A percentile compares a stretch with the other conserved stretches of the same genome.
phyloP scores from a whole-genome alignment of 495 filamentous ascomycete species.

The Articulospora tetracladia region DNA sequence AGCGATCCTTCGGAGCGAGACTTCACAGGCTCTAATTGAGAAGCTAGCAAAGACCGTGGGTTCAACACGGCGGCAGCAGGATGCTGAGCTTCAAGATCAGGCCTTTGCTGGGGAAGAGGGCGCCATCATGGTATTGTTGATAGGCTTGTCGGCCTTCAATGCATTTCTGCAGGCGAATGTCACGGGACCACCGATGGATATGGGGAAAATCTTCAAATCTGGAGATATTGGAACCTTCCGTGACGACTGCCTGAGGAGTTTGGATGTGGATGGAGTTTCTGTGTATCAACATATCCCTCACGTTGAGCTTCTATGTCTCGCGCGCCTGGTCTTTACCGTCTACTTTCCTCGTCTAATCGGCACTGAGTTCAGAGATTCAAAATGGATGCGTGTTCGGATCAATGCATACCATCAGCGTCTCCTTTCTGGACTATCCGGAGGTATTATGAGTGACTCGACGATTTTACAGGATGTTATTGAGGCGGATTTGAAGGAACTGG shows the following conservation, averaged over 20 bases:
- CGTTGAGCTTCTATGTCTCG: slow-evolving; percentile 76
- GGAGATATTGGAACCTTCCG: slow-evolving; percentile 30
- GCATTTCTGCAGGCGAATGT: slow-evolving; percentile 91
- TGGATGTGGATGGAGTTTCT: slow-evolving; percentile 80
- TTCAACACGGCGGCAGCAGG: slow-evolving; percentile 2
- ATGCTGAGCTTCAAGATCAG: slow-evolving; percentile 2
- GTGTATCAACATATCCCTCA: slow-evolving; percentile 80
- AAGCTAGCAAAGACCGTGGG: slow-evolving; percentile 7
- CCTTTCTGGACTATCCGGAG: slow-evolving; percentile 36
- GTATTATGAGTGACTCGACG: slow-evolving; percentile 20
- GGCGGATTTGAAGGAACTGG: slow-evolving; percentile 40
- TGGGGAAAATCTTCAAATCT: slow-evolving; percentile 29
- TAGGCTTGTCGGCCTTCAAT: slow-evolving; percentile 60
- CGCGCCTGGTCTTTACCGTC: slow-evolving; percentile 61
- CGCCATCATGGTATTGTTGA: not conserved
- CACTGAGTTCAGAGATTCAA: slow-evolving; percentile 21
- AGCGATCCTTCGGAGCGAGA: slow-evolving; percentile 15
- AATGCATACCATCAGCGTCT: slow-evolving; percentile 88
- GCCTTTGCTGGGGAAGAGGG: not conserved
- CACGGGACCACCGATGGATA: slow-evolving; percentile 57
- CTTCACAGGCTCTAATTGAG: slow-evolving; percentile 17
- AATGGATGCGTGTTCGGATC: slow-evolving; percentile 59
- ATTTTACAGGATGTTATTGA: slow-evolving; percentile 44
- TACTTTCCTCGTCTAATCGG: slow-evolving; percentile 24
- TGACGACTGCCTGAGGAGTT: slow-evolving; percentile 51